Base-by-base conservation (phyloP, 2,329 filamentous ascomycete genomes). In the Pseudogymnoascus pannorum region DNA sequence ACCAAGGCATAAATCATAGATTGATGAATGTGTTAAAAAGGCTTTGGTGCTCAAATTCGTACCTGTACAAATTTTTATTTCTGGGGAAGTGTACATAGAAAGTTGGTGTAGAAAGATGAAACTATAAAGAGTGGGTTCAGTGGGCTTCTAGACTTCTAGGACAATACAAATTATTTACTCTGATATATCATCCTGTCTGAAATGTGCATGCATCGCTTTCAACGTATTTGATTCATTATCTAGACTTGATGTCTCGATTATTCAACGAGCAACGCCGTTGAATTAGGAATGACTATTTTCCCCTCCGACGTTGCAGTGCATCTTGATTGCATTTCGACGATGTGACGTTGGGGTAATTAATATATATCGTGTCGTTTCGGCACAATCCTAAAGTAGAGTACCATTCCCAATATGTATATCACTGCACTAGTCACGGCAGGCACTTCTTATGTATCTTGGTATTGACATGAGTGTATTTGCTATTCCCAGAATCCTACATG, bases 41-140 rank as follows among this genome's bases (percentile, higher is more conserved):
- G n/a, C n/a, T 4, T 54, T 24, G 24, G 26, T 54, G 48, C 26
- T 33, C 26, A 54, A 20, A 54, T 54, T 54, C 48, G 48, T 54
- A 54, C 48, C 26, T 54, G 48, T 54, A 54, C 48, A 54, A 54
- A 54, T 54, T 54, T 54, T 54, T 54, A 54, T 54, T 54, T 31
- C 26, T 31, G 48, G 26, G 48, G 48, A 54, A 31, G 48, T 54
- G 48, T 54, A 54, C 48, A 54, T 54, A 54, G 48, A 54, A 44
- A 31, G 11, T 33, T 31, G 26, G 26, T 54, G 48, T 54, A 33
- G 48, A 54, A 54, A 20, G 48, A n/a, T n/a, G 20, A 33, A 29
- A 31, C 11, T 51, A 51, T 54, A 54, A 9, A 54, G 48, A 54
- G 48, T 54, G 24, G 26, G 48, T 54, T 54, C 26, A 33, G 48